phyloP scores from a whole-genome alignment of 805 yeast species.

The Myxozyma sirexii region DNA sequence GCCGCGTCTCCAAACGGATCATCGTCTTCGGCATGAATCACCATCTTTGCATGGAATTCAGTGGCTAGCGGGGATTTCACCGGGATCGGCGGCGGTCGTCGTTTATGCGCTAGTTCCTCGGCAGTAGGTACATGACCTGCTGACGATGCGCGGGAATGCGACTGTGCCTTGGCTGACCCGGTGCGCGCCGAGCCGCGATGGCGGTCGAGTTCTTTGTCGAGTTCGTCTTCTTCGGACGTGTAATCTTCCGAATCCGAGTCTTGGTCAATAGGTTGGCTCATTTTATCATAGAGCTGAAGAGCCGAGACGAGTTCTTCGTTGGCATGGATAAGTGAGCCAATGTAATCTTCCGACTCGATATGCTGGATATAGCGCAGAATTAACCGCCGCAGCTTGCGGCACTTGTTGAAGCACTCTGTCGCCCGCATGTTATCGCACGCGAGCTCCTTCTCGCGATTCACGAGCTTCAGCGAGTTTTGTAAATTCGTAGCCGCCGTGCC shows the following conservation, averaged over 20 bases:
- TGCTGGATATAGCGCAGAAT: slow-evolving; percentile 80
- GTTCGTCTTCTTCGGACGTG: slow-evolving; percentile 43
- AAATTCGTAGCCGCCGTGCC: slow-evolving; percentile 73
- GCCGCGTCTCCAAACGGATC: slow-evolving; percentile 59
- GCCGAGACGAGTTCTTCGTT: slow-evolving; percentile 86
- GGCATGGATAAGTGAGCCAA: slow-evolving; percentile 86
- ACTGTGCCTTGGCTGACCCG: too few relatives aligned
- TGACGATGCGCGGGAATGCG: slow-evolving; percentile 7
- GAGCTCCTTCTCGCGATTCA: slow-evolving; percentile 49
- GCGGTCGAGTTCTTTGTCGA: slow-evolving; percentile 11
- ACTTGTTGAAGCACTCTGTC: slow-evolving; percentile 68
- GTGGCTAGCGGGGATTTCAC: slow-evolving; percentile 32
- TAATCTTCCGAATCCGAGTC: slow-evolving; percentile 50
- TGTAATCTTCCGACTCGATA: slow-evolving; percentile 79
- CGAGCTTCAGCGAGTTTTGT: slow-evolving; percentile 55
- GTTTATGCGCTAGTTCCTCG: slow-evolving; percentile 31
- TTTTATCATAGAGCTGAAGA: slow-evolving; percentile 66
- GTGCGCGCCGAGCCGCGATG: neutral
- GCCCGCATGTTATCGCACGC: slow-evolving; percentile 68
- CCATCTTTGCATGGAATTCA: slow-evolving; percentile 30
- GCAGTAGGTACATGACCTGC: slow-evolving; percentile 22
- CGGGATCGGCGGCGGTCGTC: slow-evolving; percentile 36
- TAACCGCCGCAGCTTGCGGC: slow-evolving; percentile 73
- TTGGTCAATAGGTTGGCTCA: slow-evolving; percentile 49
- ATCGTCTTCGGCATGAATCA: slow-evolving; percentile 32